Evolutionary conservation across 768 basidiomycete species (phyloP), one percentile per base, ranked within the genome.

Genomic region (Pisolithus marmoratus): DNA sequence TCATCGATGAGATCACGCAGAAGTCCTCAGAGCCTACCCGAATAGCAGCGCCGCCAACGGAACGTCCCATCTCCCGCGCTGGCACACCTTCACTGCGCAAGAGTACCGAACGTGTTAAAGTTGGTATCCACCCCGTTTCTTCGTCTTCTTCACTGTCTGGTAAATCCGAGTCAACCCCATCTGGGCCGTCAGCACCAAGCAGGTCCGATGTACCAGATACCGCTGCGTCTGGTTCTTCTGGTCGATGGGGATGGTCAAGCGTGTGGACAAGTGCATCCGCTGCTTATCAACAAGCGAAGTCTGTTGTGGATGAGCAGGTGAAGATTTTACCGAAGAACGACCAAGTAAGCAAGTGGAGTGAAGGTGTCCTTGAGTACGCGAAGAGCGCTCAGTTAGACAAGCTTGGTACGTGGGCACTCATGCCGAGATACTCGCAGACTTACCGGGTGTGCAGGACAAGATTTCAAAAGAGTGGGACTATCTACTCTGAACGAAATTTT

Each of bases 1-100:
- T 94, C 74, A 81, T 96, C 38, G 90, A 96, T 66, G 91, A 96
- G 70, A 91, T 95, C 57, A 93, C 90, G 0, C 90, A 90, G 80
- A 94, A 92, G 71, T 87, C 85, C 68, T 77, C 85, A 6, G 89
- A 88, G 57, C 85, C 88, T 12, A 81, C 84, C 19, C 82, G 85
- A 24, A 61, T 80, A 4, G 70, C 83, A 15, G 70, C 78, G 23
- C 64, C 75, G 26, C 75, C 80, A 58, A 70, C 79, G 51, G 82
- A 84, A 46, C 73, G 81, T 15, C 80, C 80, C 14, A 60, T 73
- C 48, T 84, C 84, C 48, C 80, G 86, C 44, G 79, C 85, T 31
- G 81, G 83, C 34, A 88, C 87, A 3, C 87, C 87, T 4, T 81
- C 73, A 26, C 69, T 89, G 38, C 76, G 85, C 59, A 88, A 89